Evolutionary conservation across 345 rosid genomes (phyloP), one percentile per base, ranked within the genome.

Genomic region (Linum lewisii): DNA sequence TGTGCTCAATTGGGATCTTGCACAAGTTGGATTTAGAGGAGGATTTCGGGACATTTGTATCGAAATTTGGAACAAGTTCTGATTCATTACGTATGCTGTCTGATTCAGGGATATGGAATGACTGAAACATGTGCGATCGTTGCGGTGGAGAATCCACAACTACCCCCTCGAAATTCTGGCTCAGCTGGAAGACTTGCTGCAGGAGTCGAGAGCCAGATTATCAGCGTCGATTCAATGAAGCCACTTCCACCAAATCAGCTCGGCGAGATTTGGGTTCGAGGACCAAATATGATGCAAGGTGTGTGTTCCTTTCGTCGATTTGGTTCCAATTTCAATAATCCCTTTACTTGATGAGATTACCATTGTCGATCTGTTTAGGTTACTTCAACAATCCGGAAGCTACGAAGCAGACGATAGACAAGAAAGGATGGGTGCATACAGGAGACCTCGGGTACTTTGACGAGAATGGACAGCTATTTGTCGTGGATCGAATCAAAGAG

Each of bases 261-360:
- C 5, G 97, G 99, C 0, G 99, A 93, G 74, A 76, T 87, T 23
- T 87, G 85, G 90, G 88, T 84, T 69, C 85, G 97, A 54, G 97
- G 99, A 20, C 86, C 88, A 38, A 93, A 87, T 72, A 80, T 87
- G 90, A 93, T 84, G 96, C 74, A 62, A 87, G 97, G 95, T 90
- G 75, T 16, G 6, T 20, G 21, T 59, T 16, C n/a, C 51, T 9
- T 37, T 59, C 45, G 57, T 21, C 51, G 49, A 2, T 57, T 51
- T 44, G 44, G 7, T 10, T 21, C 8, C 19, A 5, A 25, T 20
- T 44, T 57, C 21, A 8, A 29, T 29, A 29, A 29, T 29, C 34
- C 34, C 34, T 29, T 29, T 5, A 29, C 32, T 29, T 29, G 34
- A 29, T 3, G 7, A 8, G 23, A 58, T 38, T 44, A 51, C 63